Evolutionary conservation across 768 basidiomycete species (phyloP), one percentile per base, ranked within the genome.

Genomic region (Lepiota brunneoincarnata): DNA sequence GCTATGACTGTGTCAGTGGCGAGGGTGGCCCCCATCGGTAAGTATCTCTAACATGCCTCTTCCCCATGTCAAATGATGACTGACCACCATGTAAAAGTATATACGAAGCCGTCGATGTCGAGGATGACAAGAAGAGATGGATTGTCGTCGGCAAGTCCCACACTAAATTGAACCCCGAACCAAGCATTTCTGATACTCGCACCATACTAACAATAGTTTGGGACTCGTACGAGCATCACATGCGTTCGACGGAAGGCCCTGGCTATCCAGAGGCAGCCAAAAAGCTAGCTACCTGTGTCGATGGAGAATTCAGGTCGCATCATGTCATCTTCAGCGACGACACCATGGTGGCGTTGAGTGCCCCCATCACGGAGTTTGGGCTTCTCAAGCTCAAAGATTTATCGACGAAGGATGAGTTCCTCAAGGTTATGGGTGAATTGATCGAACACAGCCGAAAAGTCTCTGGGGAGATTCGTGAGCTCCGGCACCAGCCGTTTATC

Each of bases 211-310:
- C 31, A n/a, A n/a, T 28, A 54, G 53, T 24, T n/a, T 54, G 53
- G 53, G 40, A 47, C 10, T 34, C 37, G 2, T 42, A 34, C 24
- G 53, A 47, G n/a, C 45, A 54, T n/a, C 53, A 54, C 39, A 54
- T 48, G 11, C 21, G 21, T 31, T 20, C 48, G 17, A 41, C 23
- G 11, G 45, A 54, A 6, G 24, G 41, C 20, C 3, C 18, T 2
- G 21, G 18, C 15, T 48, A 31, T 21, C 38, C 44, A 4, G 21
- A 47, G 23, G 26, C 48, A 11, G 9, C n/a, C 3, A 15, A 47
- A 31, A 39, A 28, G 9, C 26, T 54, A 4, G 38, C 14, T 0
- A 21, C 14, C 35, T 35, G 26, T 17, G 4, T 41, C 3, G 45
- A 18, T 18, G 53, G 45, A 12, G 46, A 47, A 4, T 15, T n/a